Evolutionary conservation across 1,284 basidiomycete genomes (phyloP).

Genomic region (Microstroma glucosiphilum): DNA sequence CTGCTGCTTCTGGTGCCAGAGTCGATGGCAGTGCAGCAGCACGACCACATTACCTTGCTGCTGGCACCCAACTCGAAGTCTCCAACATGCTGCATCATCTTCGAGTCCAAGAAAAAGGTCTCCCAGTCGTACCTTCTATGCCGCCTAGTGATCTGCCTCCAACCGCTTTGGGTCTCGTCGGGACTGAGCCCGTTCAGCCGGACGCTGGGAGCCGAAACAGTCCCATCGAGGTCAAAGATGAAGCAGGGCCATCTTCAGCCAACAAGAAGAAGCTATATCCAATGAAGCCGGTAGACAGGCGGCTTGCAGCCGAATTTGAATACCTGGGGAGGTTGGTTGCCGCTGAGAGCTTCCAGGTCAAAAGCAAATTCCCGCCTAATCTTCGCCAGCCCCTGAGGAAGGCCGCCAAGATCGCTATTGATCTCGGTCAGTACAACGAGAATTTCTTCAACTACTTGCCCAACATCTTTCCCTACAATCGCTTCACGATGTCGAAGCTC

Average conservation of each 20-base stretch:
- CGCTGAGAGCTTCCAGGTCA: conserved; percentile 51
- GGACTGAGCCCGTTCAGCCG: conserved; percentile 13
- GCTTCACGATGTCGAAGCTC: conserved; percentile 58
- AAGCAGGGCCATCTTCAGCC: conserved; percentile 57
- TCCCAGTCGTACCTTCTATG: background rate
- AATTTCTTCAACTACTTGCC: conserved; percentile 86
- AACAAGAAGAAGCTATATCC: conserved; percentile 34
- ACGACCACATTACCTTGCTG: background rate
- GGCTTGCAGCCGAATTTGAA: conserved; percentile 62
- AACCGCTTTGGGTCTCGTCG: background rate
- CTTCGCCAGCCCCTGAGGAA: conserved; percentile 69
- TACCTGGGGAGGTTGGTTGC: conserved; percentile 61
- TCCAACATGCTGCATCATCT: background rate
- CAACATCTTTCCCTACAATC: conserved; percentile 80
- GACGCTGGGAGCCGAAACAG: conserved; percentile 58
- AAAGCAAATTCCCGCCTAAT: conserved; percentile 78
- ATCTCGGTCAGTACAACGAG: conserved; percentile 79
- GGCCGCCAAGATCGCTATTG: conserved; percentile 71
- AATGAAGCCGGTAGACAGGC: conserved; percentile 57
- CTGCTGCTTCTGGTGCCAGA: background rate
- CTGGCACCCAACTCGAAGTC: conserved; percentile 1
- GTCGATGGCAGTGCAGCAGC: background rate
- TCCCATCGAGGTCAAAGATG: conserved; percentile 57
- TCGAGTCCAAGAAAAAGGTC: background rate
- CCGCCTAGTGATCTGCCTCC: background rate